Conservation (phyloP, 2,329 filamentous ascomycete species). For the Colletotrichum abscissum region DNA sequence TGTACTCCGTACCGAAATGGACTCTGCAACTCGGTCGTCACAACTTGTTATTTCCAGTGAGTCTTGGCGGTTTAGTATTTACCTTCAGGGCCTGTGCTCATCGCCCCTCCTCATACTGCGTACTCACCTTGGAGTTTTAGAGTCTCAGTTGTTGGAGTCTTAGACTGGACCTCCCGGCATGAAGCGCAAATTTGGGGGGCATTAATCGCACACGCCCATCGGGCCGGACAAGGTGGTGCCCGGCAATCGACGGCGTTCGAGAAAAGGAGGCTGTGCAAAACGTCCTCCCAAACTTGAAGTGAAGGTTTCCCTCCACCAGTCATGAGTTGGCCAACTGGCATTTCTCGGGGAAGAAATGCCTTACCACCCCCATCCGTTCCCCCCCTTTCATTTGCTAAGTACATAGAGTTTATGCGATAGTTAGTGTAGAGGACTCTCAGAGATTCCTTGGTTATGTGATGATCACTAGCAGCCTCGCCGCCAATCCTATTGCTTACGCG, state of each 20-base stretch:
- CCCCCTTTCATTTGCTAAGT: not conserved
- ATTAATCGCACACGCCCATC: slow-evolving; percentile 8
- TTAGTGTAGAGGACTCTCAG: not conserved
- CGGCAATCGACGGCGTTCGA: not conserved
- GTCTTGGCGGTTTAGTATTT: not conserved
- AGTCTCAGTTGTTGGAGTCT: not conserved
- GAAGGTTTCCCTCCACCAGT: not conserved
- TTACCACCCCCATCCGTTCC: not conserved
- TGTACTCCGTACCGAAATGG: not conserved
- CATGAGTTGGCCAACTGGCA: slow-evolving; percentile 26
- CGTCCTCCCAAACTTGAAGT: not conserved
- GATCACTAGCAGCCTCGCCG: not conserved
- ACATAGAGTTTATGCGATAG: too few relatives aligned
- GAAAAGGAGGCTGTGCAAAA: slow-evolving; percentile 29
- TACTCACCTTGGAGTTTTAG: too few relatives aligned
- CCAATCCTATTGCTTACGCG: not conserved
- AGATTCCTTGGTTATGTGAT: not conserved
- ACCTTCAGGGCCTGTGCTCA: not conserved
- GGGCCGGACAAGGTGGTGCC: slow-evolving; percentile 20
- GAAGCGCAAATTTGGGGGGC: not conserved
- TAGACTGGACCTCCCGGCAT: not conserved
- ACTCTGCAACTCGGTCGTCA: not conserved
- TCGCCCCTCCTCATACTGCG: not conserved
- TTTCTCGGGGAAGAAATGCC: not conserved
- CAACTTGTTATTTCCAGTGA: not conserved